Evolutionary conservation across 2,329 filamentous ascomycete genomes (phyloP).

Genomic region (Penicillium aurantiogriseum): DNA sequence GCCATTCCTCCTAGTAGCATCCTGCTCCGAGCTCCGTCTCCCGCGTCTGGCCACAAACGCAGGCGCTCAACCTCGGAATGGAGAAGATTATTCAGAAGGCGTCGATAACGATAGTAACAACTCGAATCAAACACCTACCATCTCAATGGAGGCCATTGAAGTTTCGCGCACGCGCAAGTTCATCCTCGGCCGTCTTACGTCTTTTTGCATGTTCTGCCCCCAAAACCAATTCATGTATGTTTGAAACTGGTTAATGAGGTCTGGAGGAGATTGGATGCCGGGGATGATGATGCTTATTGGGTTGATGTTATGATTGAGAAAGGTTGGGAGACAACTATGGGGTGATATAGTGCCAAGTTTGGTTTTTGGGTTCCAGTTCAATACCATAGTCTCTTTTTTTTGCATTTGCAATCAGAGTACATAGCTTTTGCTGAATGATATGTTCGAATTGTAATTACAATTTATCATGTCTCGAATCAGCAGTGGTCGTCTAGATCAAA

Average conservation of each 20-base stretch:
- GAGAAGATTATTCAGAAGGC: not conserved
- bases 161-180: slow-evolving; percentile 50
- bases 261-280: slow-evolving; percentile 53
- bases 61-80: not conserved
- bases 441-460: not conserved
- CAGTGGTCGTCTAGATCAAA: no score
- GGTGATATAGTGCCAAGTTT: slow-evolving; percentile 11
- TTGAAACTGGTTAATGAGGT: slow-evolving; percentile 53
- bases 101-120: slow-evolving; percentile 21
- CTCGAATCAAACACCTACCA: slow-evolving; percentile 28
- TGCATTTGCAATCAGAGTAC: not conserved
- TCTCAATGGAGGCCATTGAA: slow-evolving; percentile 45
- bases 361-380: not conserved
- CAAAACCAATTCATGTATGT: slow-evolving; percentile 52
- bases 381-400: not conserved
- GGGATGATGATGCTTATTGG: slow-evolving; percentile 51
- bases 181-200: slow-evolving; percentile 51
- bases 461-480: not conserved
- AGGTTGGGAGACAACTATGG: slow-evolving; percentile 57
- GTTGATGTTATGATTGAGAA: slow-evolving; percentile 58
- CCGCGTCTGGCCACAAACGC: slow-evolving; percentile 31
- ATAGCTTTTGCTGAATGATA: not conserved
- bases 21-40: slow-evolving; percentile 52
- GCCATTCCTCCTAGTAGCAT: slow-evolving; percentile 53
- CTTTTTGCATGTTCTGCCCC: slow-evolving; percentile 48